Evolutionary conservation across 2,329 filamentous ascomycete species (phyloP), one percentile per base, ranked within the genome.

Genomic region (Sporothrix sp.): DNA sequence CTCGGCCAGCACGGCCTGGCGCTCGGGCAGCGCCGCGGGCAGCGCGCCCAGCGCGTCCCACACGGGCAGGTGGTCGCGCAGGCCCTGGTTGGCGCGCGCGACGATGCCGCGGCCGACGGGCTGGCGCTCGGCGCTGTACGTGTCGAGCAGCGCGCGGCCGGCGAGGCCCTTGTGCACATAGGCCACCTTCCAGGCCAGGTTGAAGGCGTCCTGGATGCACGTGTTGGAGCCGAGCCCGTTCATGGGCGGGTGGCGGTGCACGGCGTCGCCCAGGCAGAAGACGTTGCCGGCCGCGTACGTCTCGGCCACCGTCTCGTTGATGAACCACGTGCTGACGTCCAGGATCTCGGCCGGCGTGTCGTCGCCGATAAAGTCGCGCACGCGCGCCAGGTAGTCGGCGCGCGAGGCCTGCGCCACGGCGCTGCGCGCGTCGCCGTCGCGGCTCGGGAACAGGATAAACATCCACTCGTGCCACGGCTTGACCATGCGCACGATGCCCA

Each of bases 391-490:
- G 25, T 48, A 55, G n/a, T 48, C 39, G 20, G 21, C 47, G 25
- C 36, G 28, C 7, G 45, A n/a, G 21, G 35, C 14, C 7, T 32
- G 16, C 16, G 45, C 16, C 1, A 37, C 16, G 16, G n/a, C 8
- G 35, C 16, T n/a, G 35, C 3, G 11, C 14, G 25, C 18, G 21
- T 73, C 76, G 58, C 78, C 69, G 7, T 73, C 73, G 1, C 66
- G 54, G 0, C 68, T 66, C 0, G 73, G 71, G 14, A 81, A 64
- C 14, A 79, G 60, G 51, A 78, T 75, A 39, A 76, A 75, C 65
- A 78, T 69, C 78, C 78, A 84, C 64, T 83, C 75, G 55, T 74
- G 60, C 79, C 79, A 83, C 0, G 78, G 73, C 63, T 75, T 78
- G 4, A 83, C 77, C 78, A 83, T 82, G 21, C 80, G 67, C 2